Base-by-base conservation (phyloP, 2,329 filamentous ascomycete genomes). In the Hypoxylon sp. region DNA sequence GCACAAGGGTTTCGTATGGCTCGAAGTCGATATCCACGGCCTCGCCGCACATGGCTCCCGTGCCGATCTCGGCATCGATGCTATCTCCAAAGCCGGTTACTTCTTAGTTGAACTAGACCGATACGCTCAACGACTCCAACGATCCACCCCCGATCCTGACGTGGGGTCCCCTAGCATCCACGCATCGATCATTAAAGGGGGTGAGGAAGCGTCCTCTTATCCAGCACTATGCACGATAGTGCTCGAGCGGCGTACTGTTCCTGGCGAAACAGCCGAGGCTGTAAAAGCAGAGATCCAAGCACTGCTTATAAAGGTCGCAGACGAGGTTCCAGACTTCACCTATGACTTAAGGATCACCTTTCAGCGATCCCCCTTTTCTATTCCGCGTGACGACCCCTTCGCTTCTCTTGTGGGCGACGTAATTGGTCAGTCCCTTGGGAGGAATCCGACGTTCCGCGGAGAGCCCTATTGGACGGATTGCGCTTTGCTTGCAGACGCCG, bases 141-240 rank as follows among this genome's bases (percentile, higher is more conserved):
- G 68, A 4, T 62, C 70, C 0, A 74, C 77, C 0, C 72, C 77
- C 3, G 78, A 83, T 17, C 63, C 71, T 0, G 68, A 72, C 0
- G 66, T 82, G 2, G 84, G 81, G 0, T 77, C 74, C 7, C 80
- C 79, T 4, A 82, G 79, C 2, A 73, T 86, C 2, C 85, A 87
- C 50, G 83, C 82, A 3, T 82, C 82, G 0, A 65, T 84, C 5
- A 83, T 87, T 46, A 78, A 78, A 11, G 85, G 85, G 0, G 84
- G 85, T 0, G 83, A 87, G 59, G 86, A 87, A 55, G 76, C 78
- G 0, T 85, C 85, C 0, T 86, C 83, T 0, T 87, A 87, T 55
- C 84, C 85, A 0, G 82, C 79, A 0, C 75, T 76, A n/a, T 86
- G 85, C 73, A 83, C 78, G 0, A 75, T 87, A 17, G 80, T 80